Conservation (phyloP, 2,329 filamentous ascomycete genomes). For the Sporothrix curviconia region DNA sequence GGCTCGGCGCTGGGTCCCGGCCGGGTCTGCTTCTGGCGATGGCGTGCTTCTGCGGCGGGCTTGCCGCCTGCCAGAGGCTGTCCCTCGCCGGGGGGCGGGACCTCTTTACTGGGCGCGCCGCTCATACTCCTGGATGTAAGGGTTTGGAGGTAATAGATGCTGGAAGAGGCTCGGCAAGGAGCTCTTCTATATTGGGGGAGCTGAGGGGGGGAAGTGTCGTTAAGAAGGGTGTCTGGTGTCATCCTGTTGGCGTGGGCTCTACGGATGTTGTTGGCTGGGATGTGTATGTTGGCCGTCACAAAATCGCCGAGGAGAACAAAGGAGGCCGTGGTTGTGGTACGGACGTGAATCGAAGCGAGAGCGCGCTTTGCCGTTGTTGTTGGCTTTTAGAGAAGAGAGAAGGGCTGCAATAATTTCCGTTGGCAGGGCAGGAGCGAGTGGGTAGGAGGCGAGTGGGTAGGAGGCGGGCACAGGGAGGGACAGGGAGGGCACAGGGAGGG, state of each 20-base stretch:
- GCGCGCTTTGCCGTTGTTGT: not conserved
- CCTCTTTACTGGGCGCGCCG: not conserved
- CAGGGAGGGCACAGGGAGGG: no score
- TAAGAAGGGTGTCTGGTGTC: constrained; percentile 2
- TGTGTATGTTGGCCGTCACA: not conserved
- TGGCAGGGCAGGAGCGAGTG: not conserved
- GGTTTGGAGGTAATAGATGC: not conserved
- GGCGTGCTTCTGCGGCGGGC: not conserved
- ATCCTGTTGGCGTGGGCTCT: not conserved
- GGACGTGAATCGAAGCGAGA: not conserved
- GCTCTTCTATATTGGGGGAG: not conserved
- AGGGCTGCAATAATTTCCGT: not conserved
- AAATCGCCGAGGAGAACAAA: not conserved
- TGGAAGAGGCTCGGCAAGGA: not conserved
- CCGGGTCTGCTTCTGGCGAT: not conserved
- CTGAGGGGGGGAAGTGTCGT: not conserved
- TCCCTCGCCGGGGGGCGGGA: not conserved
- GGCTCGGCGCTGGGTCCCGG: not conserved
- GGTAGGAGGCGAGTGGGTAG: not conserved
- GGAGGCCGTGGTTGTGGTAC: not conserved
- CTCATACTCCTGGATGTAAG: not conserved
- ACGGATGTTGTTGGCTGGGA: not conserved
- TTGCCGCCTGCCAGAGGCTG: not conserved
- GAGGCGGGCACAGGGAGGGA: no score
- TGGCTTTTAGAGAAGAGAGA: no score